Evolutionary conservation across 352 stramenopile genomes (phyloP), one percentile per base, ranked within the genome.

Genomic region (Phytophthora boehmeriae): DNA sequence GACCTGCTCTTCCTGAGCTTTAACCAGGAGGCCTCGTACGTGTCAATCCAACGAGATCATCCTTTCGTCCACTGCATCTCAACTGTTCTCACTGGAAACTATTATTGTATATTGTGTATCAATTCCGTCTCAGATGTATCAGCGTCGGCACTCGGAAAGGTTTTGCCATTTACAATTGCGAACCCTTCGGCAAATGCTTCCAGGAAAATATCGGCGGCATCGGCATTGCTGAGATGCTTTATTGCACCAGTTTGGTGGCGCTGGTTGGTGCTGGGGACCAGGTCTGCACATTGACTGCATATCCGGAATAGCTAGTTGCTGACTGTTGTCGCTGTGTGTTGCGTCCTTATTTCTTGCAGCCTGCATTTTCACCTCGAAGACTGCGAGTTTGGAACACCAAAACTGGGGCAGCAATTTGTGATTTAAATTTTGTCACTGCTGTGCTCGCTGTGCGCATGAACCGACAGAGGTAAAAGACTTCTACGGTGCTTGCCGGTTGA

Each of bases 381-480:
- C 61, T 98, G 53, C 88, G 89, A 27, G 80, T 98, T 35, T 97
- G 91, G 89, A 97, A 98, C 66, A 97, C 90, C 48, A 97, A 96
- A 70, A 97, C 89, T 14, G 77, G 82, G 32, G 72, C 83, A 23
- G 86, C 89, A 20, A 96, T 98, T 57, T 98, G 90, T 63, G 92
- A 98, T 53, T 72, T 97, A 19, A 97, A 97, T 69, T 98, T 98
- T 63, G 75, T 96, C 43, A 96, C 91, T 5, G 80, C 83, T 6
- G 90, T 98, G 49, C 63, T 97, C 19, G 88, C 84, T 32, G 92
- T 98, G 49, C 86, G 86, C 64, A 93, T 98, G 80, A 98, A 98
- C 66, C 86, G 88, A 23, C 89, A 96, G 66, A 84, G 91, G 68
- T 89, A 75, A 32, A 20, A 48, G n/a, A 6, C 17, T 32, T 34